Evolutionary conservation across 768 basidiomycete genomes (phyloP), one percentile per base, ranked within the genome.

Genomic region (Russula sp.): DNA sequence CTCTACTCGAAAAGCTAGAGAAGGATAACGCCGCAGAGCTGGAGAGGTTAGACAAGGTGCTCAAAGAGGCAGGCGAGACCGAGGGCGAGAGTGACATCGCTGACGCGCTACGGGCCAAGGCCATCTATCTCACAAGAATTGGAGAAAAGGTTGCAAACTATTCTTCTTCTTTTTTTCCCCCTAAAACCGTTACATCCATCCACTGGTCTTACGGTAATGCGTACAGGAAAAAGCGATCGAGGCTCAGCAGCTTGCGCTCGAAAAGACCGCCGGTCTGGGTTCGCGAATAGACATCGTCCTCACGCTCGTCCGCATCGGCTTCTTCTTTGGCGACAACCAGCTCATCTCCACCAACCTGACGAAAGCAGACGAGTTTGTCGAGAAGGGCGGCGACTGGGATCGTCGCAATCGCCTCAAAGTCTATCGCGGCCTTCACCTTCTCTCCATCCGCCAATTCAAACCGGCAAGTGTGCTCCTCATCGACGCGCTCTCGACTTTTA

Each of bases 341-440:
- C 76, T 94, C 64, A 85, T 96, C 54, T 83, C 79, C 0, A 70
- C 78, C 42, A 83, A 91, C 67, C 83, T 98, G 49, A 76, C 82
- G 34, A 85, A 87, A 67, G 95, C 95, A 0, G 88, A 92, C 68
- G 81, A 85, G 90, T 78, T 97, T 46, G 89, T 97, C 57, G 94
- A 98, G 68, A 83, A 93, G 72, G 96, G 96, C 0, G 96, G 96
- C 48, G 96, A 99, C 75, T 99, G 96, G 96, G 96, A 99, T 73
- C 80, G 96, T 57, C 84, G 94, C 42, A 99, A 98, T 73, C 83
- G 96, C 48, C 83, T 98, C 69, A 99, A 99, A 74, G 96, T 98
- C 45, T 99, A 98, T 77, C 83, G 84, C 54, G 95, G 88, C 51
- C 77, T 97, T 0, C 89, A 96, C 70, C 77, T 87, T 47, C 75